Evolutionary conservation across 169 alveolate species (phyloP).

Genomic region (Eimeria maxima): DNA sequence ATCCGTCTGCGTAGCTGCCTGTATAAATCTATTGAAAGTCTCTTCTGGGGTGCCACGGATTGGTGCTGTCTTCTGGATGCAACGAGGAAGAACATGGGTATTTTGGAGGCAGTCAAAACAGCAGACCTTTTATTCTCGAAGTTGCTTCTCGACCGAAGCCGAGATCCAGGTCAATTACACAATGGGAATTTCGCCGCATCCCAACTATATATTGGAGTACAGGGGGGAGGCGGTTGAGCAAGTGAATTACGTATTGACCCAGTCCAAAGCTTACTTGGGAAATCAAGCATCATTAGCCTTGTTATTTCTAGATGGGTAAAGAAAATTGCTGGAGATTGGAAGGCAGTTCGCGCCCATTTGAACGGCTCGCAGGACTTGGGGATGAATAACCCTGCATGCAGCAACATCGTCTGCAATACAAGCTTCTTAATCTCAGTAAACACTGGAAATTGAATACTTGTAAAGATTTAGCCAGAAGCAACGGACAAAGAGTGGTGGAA

Average conservation of each 20-base stretch:
- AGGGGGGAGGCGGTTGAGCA: neutral
- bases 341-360: neutral
- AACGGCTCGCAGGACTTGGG: neutral
- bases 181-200: neutral
- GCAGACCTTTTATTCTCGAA: neutral
- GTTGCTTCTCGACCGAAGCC: neutral
- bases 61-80: neutral
- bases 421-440: neutral
- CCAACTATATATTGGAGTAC: no score
- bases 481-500: neutral
- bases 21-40: neutral
- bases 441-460: neutral
- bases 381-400: conserved; percentile 44
- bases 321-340: neutral
- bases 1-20: neutral
- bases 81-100: neutral
- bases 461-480: neutral
- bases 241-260: neutral
- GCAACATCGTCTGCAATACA: neutral
- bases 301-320: no score
- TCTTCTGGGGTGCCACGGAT: neutral
- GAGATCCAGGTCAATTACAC: neutral
- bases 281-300: neutral
- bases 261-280: neutral
- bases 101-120: neutral